These are phyloP conservation scores for Gloeostereum incarnatum DNA, from an alignment of 768 basidiomycete species.

Conservation along the genomic window DNA sequence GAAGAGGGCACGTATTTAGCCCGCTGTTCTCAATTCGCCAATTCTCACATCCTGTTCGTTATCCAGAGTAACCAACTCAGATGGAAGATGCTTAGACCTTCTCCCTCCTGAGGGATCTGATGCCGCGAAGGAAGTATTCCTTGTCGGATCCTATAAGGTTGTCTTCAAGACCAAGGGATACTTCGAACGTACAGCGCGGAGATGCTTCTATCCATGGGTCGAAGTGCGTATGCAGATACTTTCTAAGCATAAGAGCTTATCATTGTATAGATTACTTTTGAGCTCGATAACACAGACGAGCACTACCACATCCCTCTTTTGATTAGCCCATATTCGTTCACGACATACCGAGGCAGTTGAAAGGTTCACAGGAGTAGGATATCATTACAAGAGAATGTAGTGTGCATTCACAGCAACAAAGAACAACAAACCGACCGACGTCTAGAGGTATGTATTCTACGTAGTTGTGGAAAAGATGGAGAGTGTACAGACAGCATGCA, in stretches of 20 bases:
- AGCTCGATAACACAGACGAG: conserved; percentile 59
- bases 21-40: conserved; percentile 1
- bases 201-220: conserved; percentile 85
- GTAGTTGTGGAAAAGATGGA: no score
- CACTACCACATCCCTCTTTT: conserved; percentile 91
- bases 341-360: conserved; percentile 88
- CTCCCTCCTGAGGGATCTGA: conserved; percentile 45
- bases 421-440: no score
- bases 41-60: conserved; percentile 5
- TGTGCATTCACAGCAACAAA: no score
- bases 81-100: conserved; percentile 79
- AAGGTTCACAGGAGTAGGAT: no score
- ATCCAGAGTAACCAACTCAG: conserved; percentile 61
- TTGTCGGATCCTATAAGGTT: conserved; percentile 71
- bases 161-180: conserved; percentile 79
- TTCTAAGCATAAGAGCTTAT: conserved; percentile 1
- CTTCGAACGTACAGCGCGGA: conserved; percentile 52
- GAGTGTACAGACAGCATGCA: conserved; percentile 6
- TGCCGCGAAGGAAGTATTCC: conserved; percentile 32
- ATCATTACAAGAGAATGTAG: no score
- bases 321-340: conserved; percentile 86
- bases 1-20: conserved; percentile 44
- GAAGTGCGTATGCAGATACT: conserved; percentile 44
- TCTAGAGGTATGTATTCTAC: no score
- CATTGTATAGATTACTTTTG: conserved; percentile 62